Evolutionary conservation across 148 eudicot genomes (phyloP), one percentile per base, ranked within the genome.

Genomic region (Camellia japonica): DNA sequence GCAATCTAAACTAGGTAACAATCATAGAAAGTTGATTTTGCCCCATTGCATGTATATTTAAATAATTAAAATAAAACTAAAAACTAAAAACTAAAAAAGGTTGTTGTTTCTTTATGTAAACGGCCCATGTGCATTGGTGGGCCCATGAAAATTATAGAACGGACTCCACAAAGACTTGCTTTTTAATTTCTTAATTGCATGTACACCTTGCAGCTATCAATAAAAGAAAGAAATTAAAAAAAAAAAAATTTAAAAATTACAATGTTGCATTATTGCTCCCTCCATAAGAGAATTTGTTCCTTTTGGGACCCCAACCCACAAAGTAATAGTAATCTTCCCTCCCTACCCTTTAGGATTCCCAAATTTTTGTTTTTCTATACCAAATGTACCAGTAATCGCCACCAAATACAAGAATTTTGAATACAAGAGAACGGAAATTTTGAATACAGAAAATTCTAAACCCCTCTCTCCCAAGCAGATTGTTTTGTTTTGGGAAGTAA

Each of bases 101-200:
- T 66, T 10, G 78, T 38, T 76, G 75, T 54, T 73, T 63, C 84
- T 78, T 88, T 86, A 70, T 84, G 81, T 54, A 79, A 85, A 86
- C 87, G 88, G 86, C 82, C 87, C 91, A 89, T 89, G 91, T 89
- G 91, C 78, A 64, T 67, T 79, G 77, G 79, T 82, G 89, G 91
- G 49, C 82, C 89, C 70, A 70, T 79, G 75, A 85, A 79, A 86
- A 86, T 72, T 78, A 77, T 78, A 77, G 73, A 81, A 89, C 80
- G 80, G 80, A 89, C 85, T 86, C 84, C 85, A 86, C 81, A 84
- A 81, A 79, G 81, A 85, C 83, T 88, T 62, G 71, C 80, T 78
- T 84, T 80, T 66, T 7, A 66, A 68, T 80, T 82, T 67, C 51
- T 84, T 80, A 86, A 80, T 82, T 78, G 80, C 78, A 85, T 82